phyloP scores from a whole-genome alignment of 1,284 basidiomycete genomes.

The Fomes fomentarius region DNA sequence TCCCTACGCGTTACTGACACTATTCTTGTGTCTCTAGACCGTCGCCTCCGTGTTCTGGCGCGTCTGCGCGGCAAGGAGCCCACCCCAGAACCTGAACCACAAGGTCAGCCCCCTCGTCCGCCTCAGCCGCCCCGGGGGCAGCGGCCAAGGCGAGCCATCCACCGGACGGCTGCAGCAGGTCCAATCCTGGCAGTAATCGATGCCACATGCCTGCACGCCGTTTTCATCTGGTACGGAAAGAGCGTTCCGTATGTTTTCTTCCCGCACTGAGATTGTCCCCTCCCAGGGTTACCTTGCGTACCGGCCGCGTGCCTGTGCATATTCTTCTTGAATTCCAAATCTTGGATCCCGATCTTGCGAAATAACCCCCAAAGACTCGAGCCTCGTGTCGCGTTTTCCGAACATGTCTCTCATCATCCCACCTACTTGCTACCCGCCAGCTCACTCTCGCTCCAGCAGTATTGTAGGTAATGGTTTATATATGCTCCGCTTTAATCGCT shows the following conservation, averaged over 20 bases:
- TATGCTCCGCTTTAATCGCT: slow-evolving; percentile 16
- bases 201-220: neutral
- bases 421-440: slow-evolving; percentile 12
- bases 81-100: slow-evolving; percentile 27
- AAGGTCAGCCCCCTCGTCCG: slow-evolving; percentile 3
- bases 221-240: slow-evolving; percentile 8
- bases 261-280: slow-evolving; percentile 1
- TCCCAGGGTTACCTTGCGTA: neutral
- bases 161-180: slow-evolving; percentile 31
- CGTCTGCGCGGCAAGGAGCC: slow-evolving; percentile 38
- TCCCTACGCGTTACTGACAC: neutral
- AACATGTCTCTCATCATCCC: slow-evolving; percentile 3
- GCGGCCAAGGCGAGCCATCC: slow-evolving; percentile 15
- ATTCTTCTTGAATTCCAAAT: neutral
- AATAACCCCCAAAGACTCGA: neutral
- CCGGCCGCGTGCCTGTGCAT: neutral
- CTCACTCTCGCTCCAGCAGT: slow-evolving; percentile 11
- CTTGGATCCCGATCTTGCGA: neutral
- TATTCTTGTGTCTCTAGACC: slow-evolving; percentile 26
- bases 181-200: slow-evolving; percentile 28
- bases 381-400: neutral
- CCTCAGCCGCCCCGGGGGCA: slow-evolving; percentile 6
- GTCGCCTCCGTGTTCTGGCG: slow-evolving; percentile 41
- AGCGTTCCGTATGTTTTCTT: neutral
- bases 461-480: slow-evolving; percentile 25